A percentile compares a stretch with the other conserved stretches of the same genome.
Evolutionary conservation across 2,329 filamentous ascomycete genomes (phyloP).

Genomic region (Clarireedia hainanense): DNA sequence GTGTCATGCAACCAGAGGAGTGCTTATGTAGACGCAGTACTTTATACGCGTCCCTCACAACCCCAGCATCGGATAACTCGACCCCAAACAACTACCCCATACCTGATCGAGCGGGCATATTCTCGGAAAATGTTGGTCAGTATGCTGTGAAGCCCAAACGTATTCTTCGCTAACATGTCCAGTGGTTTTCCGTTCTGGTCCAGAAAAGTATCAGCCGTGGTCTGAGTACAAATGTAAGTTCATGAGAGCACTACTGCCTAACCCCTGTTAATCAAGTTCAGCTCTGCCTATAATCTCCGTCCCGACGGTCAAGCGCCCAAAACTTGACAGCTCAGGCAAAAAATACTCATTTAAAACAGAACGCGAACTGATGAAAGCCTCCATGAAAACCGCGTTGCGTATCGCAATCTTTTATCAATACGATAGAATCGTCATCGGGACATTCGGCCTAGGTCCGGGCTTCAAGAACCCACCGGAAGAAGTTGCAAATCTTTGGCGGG

Average conservation of each 20-base stretch:
- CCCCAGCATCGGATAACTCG: conserved; percentile 44
- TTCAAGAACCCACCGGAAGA: conserved; percentile 59
- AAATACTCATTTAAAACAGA: conserved; percentile 67
- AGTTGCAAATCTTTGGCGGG: conserved; percentile 58
- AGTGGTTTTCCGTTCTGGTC: conserved; percentile 63
- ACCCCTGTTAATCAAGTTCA: not conserved
- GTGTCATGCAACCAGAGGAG: conserved; percentile 58
- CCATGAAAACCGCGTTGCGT: conserved; percentile 62
- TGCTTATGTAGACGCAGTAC: conserved; percentile 68
- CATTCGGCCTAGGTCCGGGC: conserved; percentile 56
- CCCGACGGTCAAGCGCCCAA: conserved; percentile 63
- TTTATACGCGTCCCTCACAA: conserved; percentile 59
- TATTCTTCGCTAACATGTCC: not conserved
- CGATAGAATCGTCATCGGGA: conserved; percentile 51
- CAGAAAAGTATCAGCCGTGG: conserved; percentile 54
- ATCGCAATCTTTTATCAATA: conserved; percentile 58
- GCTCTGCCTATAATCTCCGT: conserved; percentile 67
- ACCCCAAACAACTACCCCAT: conserved; percentile 59
- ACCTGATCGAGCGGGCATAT: conserved; percentile 59
- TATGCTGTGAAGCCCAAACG: conserved; percentile 10
- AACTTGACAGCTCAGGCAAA: conserved; percentile 58
- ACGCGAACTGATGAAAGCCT: conserved; percentile 62
- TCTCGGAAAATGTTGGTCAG: conserved; percentile 59
- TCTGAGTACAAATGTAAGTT: conserved; percentile 37
- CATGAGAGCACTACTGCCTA: not conserved